These are phyloP conservation scores for Jatropha curcas DNA, from an alignment of 345 rosid genomes.

Conservation along the genomic window DNA sequence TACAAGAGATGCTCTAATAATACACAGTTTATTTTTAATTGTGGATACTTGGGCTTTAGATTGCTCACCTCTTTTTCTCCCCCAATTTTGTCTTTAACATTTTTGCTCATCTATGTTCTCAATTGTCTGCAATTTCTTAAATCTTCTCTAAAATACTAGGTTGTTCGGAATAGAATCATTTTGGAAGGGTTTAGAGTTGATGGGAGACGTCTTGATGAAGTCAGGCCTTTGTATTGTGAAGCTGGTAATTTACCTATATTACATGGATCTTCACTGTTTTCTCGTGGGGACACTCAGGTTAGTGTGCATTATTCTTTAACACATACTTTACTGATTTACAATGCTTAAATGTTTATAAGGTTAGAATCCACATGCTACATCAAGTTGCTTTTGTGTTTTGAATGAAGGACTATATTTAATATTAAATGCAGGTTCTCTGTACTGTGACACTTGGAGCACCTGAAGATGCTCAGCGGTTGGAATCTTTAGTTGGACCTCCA, in stretches of 20 bases:
- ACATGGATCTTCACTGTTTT: conserved; percentile 91
- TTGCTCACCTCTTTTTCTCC: background rate
- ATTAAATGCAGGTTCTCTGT: conserved; percentile 73
- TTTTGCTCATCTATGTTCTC: conserved; percentile 16
- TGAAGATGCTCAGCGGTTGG: conserved; percentile 82
- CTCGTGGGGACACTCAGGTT: conserved; percentile 98
- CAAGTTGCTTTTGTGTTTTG: background rate
- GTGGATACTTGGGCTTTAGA: background rate
- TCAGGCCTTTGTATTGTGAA: conserved; percentile 79
- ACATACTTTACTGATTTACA: background rate
- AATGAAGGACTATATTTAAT: conserved; percentile 8
- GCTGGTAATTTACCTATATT: conserved; percentile 63
- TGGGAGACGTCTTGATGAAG: conserved; percentile 85
- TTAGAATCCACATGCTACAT: background rate
- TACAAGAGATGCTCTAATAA: background rate
- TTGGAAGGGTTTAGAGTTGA: conserved; percentile 86
- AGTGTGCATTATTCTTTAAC: conserved; percentile 10
- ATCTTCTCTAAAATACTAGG: conserved; percentile 45
- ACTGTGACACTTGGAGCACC: conserved; percentile 94
- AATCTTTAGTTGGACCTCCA: conserved; percentile 83
- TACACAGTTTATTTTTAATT: background rate
- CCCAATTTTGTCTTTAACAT: conserved; percentile 3
- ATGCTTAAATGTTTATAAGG: conserved; percentile 1
- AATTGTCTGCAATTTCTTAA: conserved; percentile 16
- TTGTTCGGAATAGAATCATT: conserved; percentile 82